Evolutionary conservation across 2,329 filamentous ascomycete genomes (phyloP), one percentile per base, ranked within the genome.

Genomic region (Dactylellina haptotyla): DNA sequence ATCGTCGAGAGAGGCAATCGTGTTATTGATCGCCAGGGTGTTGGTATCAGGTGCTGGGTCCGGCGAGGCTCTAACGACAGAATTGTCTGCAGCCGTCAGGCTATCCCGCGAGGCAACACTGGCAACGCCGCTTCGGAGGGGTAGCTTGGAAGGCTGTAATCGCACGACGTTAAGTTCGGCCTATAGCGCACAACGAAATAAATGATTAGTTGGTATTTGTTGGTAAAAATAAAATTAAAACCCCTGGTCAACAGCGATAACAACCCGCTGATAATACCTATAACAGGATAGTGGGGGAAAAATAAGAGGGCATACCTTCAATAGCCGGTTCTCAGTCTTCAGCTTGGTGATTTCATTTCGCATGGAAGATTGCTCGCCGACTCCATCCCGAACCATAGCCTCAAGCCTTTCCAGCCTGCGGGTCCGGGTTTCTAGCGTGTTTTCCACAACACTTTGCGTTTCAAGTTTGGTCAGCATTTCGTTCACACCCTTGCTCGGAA

Each of bases 361-460:
- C 63, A 83, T 78, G 30, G 81, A 34, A 81, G 81, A 8, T 81
- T 82, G 12, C 84, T 86, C 0, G 82, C 87, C 84, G 14, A 88
- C 82, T 14, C 85, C 86, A 76, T 89, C 90, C 72, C 90, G 86
- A 41, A 95, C 88, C 43, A 92, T 86, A 14, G 89, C 87, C 81
- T 99, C 95, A 0, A 99, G 85, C 1, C 91, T 87, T 76, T 98
- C 94, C 28, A 99, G 86, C 77, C 92, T 92, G 83, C 96, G 95
- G 71, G 89, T 86, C 14, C 93, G 89, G 25, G 88, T 82, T 61
- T 95, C 91, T 26, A 97, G 87, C 37, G 88, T 91, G 77, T 88
- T 88, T 80, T 97, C 93, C 1, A 99, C 72, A 62, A 77, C 75
- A 39, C 67, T 72, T 26, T 57, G 37, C 46, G 59, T 72, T 72